Evolutionary conservation across 2,329 filamentous ascomycete genomes (phyloP), one percentile per base, ranked within the genome.

Genomic region (Fusarium musae): DNA sequence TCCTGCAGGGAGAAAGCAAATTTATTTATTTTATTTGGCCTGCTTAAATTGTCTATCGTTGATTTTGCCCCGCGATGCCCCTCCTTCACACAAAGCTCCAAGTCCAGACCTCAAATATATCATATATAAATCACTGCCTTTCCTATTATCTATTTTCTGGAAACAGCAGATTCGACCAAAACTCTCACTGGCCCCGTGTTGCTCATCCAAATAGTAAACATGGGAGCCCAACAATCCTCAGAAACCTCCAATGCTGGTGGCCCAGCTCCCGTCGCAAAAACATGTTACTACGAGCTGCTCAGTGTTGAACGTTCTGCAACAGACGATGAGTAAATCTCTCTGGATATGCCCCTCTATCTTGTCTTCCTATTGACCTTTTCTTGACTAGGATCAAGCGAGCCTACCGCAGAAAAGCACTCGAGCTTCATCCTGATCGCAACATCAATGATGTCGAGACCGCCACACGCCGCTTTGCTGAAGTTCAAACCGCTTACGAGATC

Each of bases 371-470:
- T 69, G 28, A 60, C 36, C 15, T 28, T n/a, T 17, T 4, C 11
- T 40, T 68, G 6, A 36, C 16, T 54, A 96, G 93, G 73, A 95
- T 99, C 79, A 97, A 97, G 79, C 97, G 94, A 79, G 95, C 95
- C 19, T 99, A 99, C 83, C 91, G 94, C 73, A 91, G 86, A 70
- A 98, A 96, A 80, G 96, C 96, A 3, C 89, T 99, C 54, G 95
- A 98, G 81, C 87, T 98, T 15, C 96, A 99, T 81, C 96, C 96
- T 1, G 96, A 99, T 83, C 93, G 95, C 75, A 99, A 99, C 82
- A 92, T 93, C 80, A 92, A 93, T 77, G 92, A 98, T 79, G 91
- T 93, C 69, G 94, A 97, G 78, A 89, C 91, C 72, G 92, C 96
- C 5, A 99, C 96, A 3, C 89, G 87, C 74, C 90, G 92, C 59